A percentile compares a stretch with the other conserved stretches of the same genome.
Conservation (phyloP, 2,329 filamentous ascomycete genomes). For the Colletotrichum sp. region DNA sequence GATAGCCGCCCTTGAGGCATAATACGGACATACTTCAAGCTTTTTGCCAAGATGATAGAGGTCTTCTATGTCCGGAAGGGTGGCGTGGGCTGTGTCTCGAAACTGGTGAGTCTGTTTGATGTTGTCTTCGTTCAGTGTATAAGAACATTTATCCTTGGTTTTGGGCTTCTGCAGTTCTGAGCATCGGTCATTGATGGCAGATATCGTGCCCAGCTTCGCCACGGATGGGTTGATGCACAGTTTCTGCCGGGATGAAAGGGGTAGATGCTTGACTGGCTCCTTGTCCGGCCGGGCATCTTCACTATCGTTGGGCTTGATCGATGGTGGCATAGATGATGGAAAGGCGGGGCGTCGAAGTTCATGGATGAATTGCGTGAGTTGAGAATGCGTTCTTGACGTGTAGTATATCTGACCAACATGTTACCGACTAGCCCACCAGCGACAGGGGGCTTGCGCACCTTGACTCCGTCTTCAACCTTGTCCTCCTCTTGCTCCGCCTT, state of each 20-base stretch:
- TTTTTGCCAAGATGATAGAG: conserved; percentile 78
- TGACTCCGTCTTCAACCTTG: conserved; percentile 69
- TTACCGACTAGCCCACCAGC: conserved; percentile 30
- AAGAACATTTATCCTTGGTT: conserved; percentile 72
- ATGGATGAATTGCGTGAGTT: conserved; percentile 85
- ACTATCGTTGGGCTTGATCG: conserved; percentile 28
- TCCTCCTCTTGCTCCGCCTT: conserved; percentile 43
- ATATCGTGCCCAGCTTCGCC: conserved; percentile 68
- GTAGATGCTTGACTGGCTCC: conserved; percentile 74
- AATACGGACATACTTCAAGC: conserved; percentile 90
- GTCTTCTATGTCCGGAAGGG: conserved; percentile 92
- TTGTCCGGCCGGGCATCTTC: conserved; percentile 21
- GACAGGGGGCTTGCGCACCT: conserved; percentile 48
- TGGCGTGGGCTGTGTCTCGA: conserved; percentile 82
- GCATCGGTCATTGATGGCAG: conserved; percentile 93
- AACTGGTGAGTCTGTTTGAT: conserved; percentile 77
- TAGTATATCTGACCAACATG: conserved; percentile 72
- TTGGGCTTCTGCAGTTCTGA: conserved; percentile 84
- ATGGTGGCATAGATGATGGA: conserved; percentile 69
- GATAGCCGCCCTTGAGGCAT: conserved; percentile 88
- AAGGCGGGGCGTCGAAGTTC: conserved; percentile 82
- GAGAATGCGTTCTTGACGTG: conserved; percentile 91
- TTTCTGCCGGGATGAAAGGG: conserved; percentile 85
- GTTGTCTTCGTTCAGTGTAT: conserved; percentile 79
- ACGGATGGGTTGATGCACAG: conserved; percentile 90